Conservation (phyloP, 257 asterid genomes). For the Solanum ossicruentum region DNA sequence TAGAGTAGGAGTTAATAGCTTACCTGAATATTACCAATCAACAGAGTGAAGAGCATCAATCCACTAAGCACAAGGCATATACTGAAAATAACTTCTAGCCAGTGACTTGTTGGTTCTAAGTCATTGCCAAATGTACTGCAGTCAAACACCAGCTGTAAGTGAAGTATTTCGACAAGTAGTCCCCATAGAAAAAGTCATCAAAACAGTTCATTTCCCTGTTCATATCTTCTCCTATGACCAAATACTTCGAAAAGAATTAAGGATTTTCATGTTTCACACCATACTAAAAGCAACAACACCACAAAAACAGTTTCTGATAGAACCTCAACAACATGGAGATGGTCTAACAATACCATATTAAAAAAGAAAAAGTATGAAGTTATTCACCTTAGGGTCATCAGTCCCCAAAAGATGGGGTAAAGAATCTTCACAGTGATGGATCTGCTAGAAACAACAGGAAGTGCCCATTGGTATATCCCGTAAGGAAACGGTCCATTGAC, state of each 20-base stretch:
- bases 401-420: conserved; percentile 93
- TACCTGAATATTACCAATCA: conserved; percentile 95
- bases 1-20: not conserved
- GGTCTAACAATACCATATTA: not conserved
- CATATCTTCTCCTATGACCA: not conserved
- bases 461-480: conserved; percentile 87
- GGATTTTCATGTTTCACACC: not conserved
- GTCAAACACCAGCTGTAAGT: not conserved
- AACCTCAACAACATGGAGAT: not conserved
- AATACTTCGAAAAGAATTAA: not conserved
- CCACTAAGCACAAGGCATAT: conserved; percentile 79
- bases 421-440: conserved; percentile 71
- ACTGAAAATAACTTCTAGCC: conserved; percentile 79
- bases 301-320: not conserved
- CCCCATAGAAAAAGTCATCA: not conserved
- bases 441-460: conserved; percentile 76
- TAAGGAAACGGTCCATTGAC: conserved; percentile 62
- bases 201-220: not conserved
- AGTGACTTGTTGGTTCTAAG: conserved; percentile 81
- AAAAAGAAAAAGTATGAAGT: not conserved
- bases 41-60: conserved; percentile 70
- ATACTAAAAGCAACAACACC: not conserved
- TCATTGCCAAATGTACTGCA: conserved; percentile 88
- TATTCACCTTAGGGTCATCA: conserved; percentile 78
- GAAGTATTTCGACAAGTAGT: not conserved